Conservation (phyloP, 129 eudicot genomes). For the Mikania micrantha region DNA sequence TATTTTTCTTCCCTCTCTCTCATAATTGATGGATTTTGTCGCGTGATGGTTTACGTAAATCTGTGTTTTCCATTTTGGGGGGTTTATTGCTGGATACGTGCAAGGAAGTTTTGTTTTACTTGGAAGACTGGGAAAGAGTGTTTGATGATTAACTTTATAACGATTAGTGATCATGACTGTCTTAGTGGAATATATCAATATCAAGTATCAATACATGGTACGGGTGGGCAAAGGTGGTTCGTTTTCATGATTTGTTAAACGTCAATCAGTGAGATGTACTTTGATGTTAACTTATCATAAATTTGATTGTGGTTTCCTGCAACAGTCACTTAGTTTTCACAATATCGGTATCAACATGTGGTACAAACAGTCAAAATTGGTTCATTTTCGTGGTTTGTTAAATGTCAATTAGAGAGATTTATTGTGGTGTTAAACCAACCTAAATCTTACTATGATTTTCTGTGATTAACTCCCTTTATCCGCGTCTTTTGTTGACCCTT, state of each 20-base stretch:
- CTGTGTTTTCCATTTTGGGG: neutral
- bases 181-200: neutral
- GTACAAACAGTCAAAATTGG: neutral
- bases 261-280: slow-evolving; percentile 9
- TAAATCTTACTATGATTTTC: neutral
- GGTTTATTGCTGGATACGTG: neutral
- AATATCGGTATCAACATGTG: neutral
- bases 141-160: neutral
- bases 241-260: slow-evolving; percentile 9
- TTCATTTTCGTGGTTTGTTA: slow-evolving; percentile 13
- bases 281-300: slow-evolving; percentile 1
- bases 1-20: too few relatives aligned
- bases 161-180: neutral
- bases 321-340: too few relatives aligned
- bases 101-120: neutral
- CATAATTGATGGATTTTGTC: slow-evolving; percentile 4
- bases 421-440: neutral
- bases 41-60: slow-evolving; percentile 8
- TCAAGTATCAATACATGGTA: neutral
- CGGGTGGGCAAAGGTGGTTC: slow-evolving; percentile 10
- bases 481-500: neutral
- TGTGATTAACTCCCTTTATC: neutral
- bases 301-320: neutral
- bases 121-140: slow-evolving; percentile 6
- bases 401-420: slow-evolving; percentile 10